Base-by-base conservation (phyloP, 495 filamentous ascomycete genomes). In the Beverwykella pulmonaria region DNA sequence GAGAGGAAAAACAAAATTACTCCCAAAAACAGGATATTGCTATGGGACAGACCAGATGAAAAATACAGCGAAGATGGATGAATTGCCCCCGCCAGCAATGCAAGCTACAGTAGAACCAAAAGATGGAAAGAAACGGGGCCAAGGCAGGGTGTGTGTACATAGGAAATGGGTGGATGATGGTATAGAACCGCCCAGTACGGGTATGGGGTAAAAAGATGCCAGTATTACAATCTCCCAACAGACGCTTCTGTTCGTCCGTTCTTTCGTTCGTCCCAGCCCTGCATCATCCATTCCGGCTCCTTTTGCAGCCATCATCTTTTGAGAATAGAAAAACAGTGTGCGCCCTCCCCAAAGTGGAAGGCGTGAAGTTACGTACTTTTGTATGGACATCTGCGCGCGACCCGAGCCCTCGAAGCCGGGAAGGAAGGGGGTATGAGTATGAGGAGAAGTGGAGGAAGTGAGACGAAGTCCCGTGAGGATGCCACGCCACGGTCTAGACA, bases 241-340 rank as follows among this genome's bases (percentile, higher is more conserved):
- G 6, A 25, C 17, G 5, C 17, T 2, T 44, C 48, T n/a, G 9
- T 23, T 10, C 48, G 22, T 52, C 48, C 19, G 17, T 48, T 17
- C 44, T 3, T 48, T 48, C 44, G 6, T 48, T 5, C 44, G 22
- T 29, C 26, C 48, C 48, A 25, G 48, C 48, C 48, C 39, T 2
- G 17, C 39, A 44, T 14, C 39, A 44, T 44, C 17, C 46, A 22
- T 17, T 39, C 29, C 50, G 10, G 14, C 29, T 58, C 53, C 34
- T 63, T 63, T 63, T 61, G 59, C 59, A 34, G 46, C 46, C 59
- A 52, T 41, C 27, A 34, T 53, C 47, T 53, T 52, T 53, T 52
- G 59, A 3, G 20, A 25, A 60, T 58, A 32, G 22, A 46, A 46
- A 41, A 29, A 26, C n/a, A 32, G 26, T 41, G 32, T 26, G 32